Evolutionary conservation across 2,329 filamentous ascomycete species (phyloP).

Genomic region (Hypoxylon sp.): DNA sequence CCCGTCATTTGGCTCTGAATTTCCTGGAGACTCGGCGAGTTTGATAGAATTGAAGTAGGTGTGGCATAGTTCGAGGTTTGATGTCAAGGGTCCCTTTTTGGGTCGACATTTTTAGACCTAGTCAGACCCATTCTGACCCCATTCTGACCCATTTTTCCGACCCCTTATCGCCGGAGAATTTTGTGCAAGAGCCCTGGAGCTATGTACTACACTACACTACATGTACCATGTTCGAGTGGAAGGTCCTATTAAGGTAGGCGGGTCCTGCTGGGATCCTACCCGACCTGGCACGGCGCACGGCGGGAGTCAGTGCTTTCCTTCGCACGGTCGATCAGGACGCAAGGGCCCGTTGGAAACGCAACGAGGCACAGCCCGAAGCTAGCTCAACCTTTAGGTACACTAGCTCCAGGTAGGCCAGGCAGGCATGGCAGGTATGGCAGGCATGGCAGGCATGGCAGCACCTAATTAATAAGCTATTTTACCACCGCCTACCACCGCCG

Average conservation of each 20-base stretch:
- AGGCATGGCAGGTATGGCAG: too few relatives aligned
- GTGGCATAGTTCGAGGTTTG: conserved; percentile 36
- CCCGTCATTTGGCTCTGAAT: neutral
- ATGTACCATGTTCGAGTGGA: neutral
- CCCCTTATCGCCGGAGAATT: conserved; percentile 23
- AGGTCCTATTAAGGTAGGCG: conserved; percentile 2
- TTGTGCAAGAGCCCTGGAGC: neutral
- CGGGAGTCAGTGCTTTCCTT: conserved; percentile 24
- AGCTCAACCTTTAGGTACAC: neutral
- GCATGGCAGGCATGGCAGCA: neutral
- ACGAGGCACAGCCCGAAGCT: conserved; percentile 2
- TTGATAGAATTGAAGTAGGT: conserved; percentile 21
- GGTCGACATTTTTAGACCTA: conserved; percentile 15
- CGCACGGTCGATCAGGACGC: conserved; percentile 17
- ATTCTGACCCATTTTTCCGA: neutral
- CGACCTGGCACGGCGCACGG: conserved; percentile 4
- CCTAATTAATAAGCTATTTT: neutral
- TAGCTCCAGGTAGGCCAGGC: too few relatives aligned
- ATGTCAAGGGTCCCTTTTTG: conserved; percentile 35
- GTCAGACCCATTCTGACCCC: neutral
- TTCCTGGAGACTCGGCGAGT: neutral
- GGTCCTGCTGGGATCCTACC: conserved; percentile 15
- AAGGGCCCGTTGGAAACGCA: conserved; percentile 26
- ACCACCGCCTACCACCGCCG: neutral
- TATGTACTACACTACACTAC: too few relatives aligned